Evolutionary conservation across 2,329 filamentous ascomycete genomes (phyloP).

Genomic region (Ophiostoma sp.): DNA sequence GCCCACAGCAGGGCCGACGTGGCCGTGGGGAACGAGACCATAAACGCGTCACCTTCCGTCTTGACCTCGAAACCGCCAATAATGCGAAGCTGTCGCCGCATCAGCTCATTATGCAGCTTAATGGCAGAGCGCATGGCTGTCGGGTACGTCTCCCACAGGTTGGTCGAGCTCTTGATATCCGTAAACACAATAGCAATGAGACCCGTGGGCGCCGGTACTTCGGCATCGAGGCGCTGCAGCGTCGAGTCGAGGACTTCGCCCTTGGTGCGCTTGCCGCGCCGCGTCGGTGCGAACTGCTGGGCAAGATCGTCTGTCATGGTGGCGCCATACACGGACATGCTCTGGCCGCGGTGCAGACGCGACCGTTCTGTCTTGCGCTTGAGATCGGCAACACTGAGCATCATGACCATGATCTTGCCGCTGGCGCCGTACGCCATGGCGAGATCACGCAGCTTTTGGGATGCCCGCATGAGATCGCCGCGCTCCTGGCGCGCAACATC

Average conservation of each 20-base stretch:
- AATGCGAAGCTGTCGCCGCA: slow-evolving; percentile 85
- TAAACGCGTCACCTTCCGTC: slow-evolving; percentile 98
- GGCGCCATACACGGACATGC: slow-evolving; percentile 77
- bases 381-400: slow-evolving; percentile 86
- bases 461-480: slow-evolving; percentile 85
- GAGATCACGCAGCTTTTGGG: slow-evolving; percentile 88
- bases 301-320: slow-evolving; percentile 62
- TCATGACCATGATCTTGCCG: slow-evolving; percentile 98
- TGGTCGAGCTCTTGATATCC: slow-evolving; percentile 97
- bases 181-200: slow-evolving; percentile 94
- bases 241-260: slow-evolving; percentile 73
- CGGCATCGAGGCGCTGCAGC: slow-evolving; percentile 77
- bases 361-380: slow-evolving; percentile 75
- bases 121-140: slow-evolving; percentile 95
- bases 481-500: slow-evolving; percentile 86
- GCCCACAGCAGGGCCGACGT: slow-evolving; percentile 94
- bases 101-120: slow-evolving; percentile 94
- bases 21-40: slow-evolving; percentile 96
- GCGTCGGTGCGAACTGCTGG: slow-evolving; percentile 54
- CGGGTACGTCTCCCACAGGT: slow-evolving; percentile 91
- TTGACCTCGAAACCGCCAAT: slow-evolving; percentile 99
- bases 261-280: slow-evolving; percentile 60
- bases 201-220: slow-evolving; percentile 85
- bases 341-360: slow-evolving; percentile 67
- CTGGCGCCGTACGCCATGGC: slow-evolving; percentile 93